phyloP scores from a whole-genome alignment of 2,329 filamentous ascomycete species.

The Tolypocladium ovalisporum region DNA sequence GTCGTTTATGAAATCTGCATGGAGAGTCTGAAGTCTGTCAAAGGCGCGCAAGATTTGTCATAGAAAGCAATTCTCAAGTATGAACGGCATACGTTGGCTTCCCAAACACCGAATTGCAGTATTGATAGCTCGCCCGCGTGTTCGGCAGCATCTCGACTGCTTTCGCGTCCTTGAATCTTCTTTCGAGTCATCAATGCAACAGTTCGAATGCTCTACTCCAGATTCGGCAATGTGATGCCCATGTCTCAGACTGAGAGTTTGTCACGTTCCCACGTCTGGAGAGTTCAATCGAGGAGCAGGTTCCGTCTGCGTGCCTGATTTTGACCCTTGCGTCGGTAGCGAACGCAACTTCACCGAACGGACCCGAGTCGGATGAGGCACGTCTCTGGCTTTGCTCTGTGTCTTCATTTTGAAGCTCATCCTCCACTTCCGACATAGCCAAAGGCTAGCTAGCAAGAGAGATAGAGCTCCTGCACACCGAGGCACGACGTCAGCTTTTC shows the following conservation, averaged over 20 bases:
- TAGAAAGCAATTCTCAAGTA: neutral
- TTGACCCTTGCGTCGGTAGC: no score
- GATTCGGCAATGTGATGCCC: neutral
- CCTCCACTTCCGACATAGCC: constrained; percentile 3
- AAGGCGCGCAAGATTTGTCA: neutral
- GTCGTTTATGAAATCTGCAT: neutral
- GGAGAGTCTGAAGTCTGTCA: neutral
- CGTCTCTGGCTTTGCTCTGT: neutral
- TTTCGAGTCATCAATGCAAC: neutral
- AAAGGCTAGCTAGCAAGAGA: neutral
- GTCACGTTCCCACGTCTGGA: neutral
- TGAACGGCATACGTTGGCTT: neutral
- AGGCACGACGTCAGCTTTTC: neutral
- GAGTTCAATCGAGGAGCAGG: neutral
- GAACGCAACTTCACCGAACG: neutral
- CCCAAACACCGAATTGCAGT: neutral
- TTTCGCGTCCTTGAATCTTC: neutral
- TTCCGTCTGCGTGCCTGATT: constrained; percentile 1
- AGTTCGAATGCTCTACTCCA: neutral
- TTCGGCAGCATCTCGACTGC: neutral
- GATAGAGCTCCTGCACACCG: constrained; percentile 1
- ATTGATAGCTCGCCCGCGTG: no score
- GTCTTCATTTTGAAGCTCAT: neutral
- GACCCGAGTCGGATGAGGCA: neutral
- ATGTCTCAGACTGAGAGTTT: no score